These are phyloP conservation scores for Termitomyces sp. DNA, from an alignment of 768 basidiomycete genomes.

Conservation along the genomic window DNA sequence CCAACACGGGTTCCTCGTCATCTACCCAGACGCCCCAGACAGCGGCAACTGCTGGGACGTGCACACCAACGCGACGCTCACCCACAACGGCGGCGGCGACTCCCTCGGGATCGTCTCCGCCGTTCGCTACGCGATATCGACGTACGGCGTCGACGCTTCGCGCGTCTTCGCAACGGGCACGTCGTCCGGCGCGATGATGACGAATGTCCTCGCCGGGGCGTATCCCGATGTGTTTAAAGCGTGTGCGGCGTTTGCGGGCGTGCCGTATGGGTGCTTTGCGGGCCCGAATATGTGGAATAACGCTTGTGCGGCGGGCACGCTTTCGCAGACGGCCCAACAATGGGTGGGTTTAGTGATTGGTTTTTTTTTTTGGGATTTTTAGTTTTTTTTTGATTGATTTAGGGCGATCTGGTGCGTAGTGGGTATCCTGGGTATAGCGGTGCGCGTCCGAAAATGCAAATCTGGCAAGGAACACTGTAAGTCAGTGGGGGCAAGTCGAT, in stretches of 20 bases:
- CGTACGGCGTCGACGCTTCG: conserved; percentile 36
- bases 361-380: too few species aligned
- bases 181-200: conserved; percentile 57
- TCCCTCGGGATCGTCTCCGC: conserved; percentile 43
- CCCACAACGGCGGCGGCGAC: conserved; percentile 52
- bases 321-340: conserved; percentile 37
- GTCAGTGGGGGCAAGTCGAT: too few species aligned
- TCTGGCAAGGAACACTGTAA: conserved; percentile 47
- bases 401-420: conserved; percentile 38
- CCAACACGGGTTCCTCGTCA: conserved; percentile 42
- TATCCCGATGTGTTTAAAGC: conserved; percentile 51
- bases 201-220: conserved; percentile 45
- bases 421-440: conserved; percentile 52
- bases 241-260: conserved; percentile 44
- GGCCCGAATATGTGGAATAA: conserved; percentile 42
- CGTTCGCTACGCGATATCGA: conserved; percentile 41
- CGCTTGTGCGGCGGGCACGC: conserved; percentile 36
- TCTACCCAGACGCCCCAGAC: conserved; percentile 40
- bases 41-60: conserved; percentile 50
- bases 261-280: conserved; percentile 49
- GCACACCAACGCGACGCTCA: conserved; percentile 40
- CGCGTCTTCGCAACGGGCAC: conserved; percentile 47
- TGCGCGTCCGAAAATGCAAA: conserved; percentile 41
- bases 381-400: neutral
- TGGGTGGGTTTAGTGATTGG: too few species aligned